A percentile compares a stretch with the other conserved stretches of the same genome.
phyloP scores from a whole-genome alignment of 805 yeast genomes.

The Debaryomyces castellii region DNA sequence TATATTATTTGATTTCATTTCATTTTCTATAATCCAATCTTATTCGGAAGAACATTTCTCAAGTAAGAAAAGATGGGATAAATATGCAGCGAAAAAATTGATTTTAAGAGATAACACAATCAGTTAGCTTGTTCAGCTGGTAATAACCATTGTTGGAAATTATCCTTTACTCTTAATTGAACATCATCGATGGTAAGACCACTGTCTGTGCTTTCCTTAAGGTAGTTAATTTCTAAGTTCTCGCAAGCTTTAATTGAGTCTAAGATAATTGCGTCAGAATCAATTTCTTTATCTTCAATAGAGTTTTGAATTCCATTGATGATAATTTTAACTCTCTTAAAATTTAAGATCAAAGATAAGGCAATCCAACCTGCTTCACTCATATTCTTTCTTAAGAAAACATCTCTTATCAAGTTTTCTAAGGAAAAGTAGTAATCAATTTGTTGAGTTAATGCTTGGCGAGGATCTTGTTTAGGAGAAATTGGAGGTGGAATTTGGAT shows the following conservation, averaged over 20 bases:
- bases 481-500: constrained; percentile 45
- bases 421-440: constrained; percentile 87
- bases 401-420: constrained; percentile 84
- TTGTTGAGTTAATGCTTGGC: constrained; percentile 53
- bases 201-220: constrained; percentile 28
- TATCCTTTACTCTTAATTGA: constrained; percentile 59
- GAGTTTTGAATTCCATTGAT: constrained; percentile 38
- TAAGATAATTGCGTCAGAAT: constrained; percentile 36
- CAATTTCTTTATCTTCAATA: constrained; percentile 24
- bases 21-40: constrained; percentile 7
- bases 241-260: constrained; percentile 56
- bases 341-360: constrained; percentile 59
- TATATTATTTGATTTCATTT: constrained; percentile 5
- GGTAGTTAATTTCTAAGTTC: constrained; percentile 47
- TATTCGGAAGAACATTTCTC: neutral
- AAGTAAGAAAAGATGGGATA: constrained; percentile 5
- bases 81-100: constrained; percentile 3
- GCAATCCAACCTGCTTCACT: constrained; percentile 72
- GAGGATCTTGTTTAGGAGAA: constrained; percentile 46
- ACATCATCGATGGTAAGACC: constrained; percentile 43
- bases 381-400: constrained; percentile 80
- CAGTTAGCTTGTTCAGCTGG: constrained; percentile 16
- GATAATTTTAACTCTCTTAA: constrained; percentile 70
- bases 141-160: constrained; percentile 69
- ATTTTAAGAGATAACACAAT: neutral